A percentile compares a stretch with the other conserved stretches of the same genome.
phyloP scores from a whole-genome alignment of 2,329 filamentous ascomycete species.

The Cladophialophora bantiana region DNA sequence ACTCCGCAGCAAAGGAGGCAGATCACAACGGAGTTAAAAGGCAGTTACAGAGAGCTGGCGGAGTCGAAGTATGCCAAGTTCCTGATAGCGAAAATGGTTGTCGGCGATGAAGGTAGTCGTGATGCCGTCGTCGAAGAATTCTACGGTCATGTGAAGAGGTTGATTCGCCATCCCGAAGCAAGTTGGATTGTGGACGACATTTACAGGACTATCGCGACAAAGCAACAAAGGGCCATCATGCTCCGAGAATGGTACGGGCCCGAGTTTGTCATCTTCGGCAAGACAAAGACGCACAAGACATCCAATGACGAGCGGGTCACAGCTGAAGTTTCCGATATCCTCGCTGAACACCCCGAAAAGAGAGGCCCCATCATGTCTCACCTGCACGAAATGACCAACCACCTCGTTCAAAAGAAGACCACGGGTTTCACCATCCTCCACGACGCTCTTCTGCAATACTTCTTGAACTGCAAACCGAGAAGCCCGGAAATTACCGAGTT shows the following conservation, averaged over 20 bases:
- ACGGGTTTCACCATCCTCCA: conserved; percentile 97
- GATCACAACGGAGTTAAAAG: conserved; percentile 86
- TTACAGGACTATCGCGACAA: conserved; percentile 85
- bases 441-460: conserved; percentile 98
- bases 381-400: conserved; percentile 85
- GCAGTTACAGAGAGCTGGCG: conserved; percentile 81
- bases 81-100: conserved; percentile 90
- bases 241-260: conserved; percentile 96
- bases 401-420: conserved; percentile 93
- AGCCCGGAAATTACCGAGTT: conserved; percentile 86
- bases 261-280: conserved; percentile 84
- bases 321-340: conserved; percentile 75
- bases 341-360: conserved; percentile 82
- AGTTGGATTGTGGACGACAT: conserved; percentile 98
- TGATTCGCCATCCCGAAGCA: conserved; percentile 95
- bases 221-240: conserved; percentile 82
- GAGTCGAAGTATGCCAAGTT: conserved; percentile 99
- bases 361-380: conserved; percentile 84
- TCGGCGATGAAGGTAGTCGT: conserved; percentile 90
- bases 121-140: conserved; percentile 93
- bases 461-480: conserved; percentile 76
- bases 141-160: conserved; percentile 87
- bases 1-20: conserved; percentile 81
- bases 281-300: conserved; percentile 50
- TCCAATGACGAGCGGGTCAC: conserved; percentile 42